A percentile compares a stretch with the other conserved stretches of the same genome.
Conservation (phyloP, 345 rosid genomes). For the Ailanthus altissimus region DNA sequence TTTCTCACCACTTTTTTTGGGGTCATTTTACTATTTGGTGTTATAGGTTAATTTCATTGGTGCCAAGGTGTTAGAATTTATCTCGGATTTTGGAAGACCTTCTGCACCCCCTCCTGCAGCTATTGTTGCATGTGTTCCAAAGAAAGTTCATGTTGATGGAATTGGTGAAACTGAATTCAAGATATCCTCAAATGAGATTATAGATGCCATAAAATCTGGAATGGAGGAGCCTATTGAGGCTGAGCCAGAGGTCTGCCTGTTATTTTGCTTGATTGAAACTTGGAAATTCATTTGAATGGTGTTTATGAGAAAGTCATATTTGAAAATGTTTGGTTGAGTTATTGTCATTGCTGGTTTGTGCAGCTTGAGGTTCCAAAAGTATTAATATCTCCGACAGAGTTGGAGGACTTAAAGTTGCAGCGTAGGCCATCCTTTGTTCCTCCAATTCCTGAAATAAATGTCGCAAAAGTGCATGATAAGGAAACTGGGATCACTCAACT, state of each 20-base stretch:
- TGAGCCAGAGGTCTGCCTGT: slow-evolving; percentile 83
- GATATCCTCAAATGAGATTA: slow-evolving; percentile 70
- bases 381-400: slow-evolving; percentile 62
- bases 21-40: slow-evolving; percentile 17
- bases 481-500: slow-evolving; percentile 89
- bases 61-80: slow-evolving; percentile 83
- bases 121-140: slow-evolving; percentile 96
- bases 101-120: slow-evolving; percentile 96
- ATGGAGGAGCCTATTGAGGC: slow-evolving; percentile 85
- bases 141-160: slow-evolving; percentile 77
- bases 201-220: slow-evolving; percentile 74
- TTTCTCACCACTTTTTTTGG: slow-evolving; percentile 15
- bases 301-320: slow-evolving; percentile 17
- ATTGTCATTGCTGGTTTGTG: slow-evolving; percentile 28
- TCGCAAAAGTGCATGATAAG: slow-evolving; percentile 65
- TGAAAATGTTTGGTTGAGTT: slow-evolving; percentile 22
- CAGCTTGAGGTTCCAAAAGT: slow-evolving; percentile 99
- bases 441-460: slow-evolving; percentile 45
- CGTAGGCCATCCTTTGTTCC: slow-evolving; percentile 65
- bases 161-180: slow-evolving; percentile 84
- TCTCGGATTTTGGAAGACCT: slow-evolving; percentile 93
- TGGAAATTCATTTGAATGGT: slow-evolving; percentile 9
- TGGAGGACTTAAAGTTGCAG: slow-evolving; percentile 69
- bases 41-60: slow-evolving; percentile 87
- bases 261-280: slow-evolving; percentile 22